These are phyloP conservation scores for Trichoderma guizhouense DNA, from an alignment of 2,329 filamentous ascomycete species.

Conservation along the genomic window DNA sequence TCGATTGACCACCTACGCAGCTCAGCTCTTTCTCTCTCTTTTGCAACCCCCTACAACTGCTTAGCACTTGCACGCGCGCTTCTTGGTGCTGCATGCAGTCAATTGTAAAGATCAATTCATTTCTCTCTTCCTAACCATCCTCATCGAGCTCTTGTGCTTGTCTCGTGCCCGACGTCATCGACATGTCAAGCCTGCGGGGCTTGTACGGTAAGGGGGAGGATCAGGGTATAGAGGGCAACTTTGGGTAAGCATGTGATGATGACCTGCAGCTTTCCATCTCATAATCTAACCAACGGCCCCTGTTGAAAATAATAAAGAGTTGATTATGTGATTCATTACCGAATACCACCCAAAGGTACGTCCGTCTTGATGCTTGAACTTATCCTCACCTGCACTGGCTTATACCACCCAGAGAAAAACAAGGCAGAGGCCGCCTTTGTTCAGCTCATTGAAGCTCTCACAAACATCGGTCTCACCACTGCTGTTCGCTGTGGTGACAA, in stretches of 20 bases:
- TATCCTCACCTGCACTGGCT: neutral
- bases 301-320: conserved; percentile 49
- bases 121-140: neutral
- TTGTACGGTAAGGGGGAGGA: conserved; percentile 32
- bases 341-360: conserved; percentile 65
- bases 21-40: neutral
- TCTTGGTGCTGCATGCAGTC: neutral
- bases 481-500: conserved; percentile 81
- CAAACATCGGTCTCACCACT: conserved; percentile 75
- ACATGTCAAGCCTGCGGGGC: conserved; percentile 35
- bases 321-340: conserved; percentile 84
- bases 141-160: neutral
- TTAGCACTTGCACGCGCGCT: neutral
- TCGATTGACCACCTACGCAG: conserved; percentile 2
- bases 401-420: conserved; percentile 51
- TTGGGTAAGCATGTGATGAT: conserved; percentile 34
- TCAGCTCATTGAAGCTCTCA: conserved; percentile 71
- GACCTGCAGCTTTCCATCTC: neutral
- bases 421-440: conserved; percentile 74
- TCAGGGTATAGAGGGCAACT: conserved; percentile 35
- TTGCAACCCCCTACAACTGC: neutral
- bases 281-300: neutral
- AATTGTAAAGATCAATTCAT: neutral
- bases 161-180: conserved; percentile 9
- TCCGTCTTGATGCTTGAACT: neutral